Conservation (phyloP, 306 rosid genomes). For the Dalbergia cultrata region DNA sequence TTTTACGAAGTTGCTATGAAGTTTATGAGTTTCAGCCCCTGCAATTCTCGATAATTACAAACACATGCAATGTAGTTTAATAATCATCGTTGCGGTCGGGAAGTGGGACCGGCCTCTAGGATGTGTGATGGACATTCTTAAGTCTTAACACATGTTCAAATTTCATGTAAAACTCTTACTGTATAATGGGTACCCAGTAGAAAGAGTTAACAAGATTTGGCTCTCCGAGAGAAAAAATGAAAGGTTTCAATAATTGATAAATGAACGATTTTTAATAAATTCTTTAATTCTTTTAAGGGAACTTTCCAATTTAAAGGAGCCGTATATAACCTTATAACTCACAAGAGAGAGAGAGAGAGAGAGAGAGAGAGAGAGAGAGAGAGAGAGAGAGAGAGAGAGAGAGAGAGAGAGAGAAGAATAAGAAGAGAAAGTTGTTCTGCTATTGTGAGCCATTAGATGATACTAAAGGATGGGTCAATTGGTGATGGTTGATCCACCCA, state of each 20-base stretch:
- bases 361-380: too few species aligned
- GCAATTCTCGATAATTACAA: slow-evolving; percentile 43
- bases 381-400: too few species aligned
- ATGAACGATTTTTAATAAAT: background rate
- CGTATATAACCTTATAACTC: background rate
- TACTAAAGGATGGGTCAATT: background rate
- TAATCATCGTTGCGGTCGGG: slow-evolving; percentile 62
- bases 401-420: too few species aligned
- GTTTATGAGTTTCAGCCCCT: slow-evolving; percentile 56
- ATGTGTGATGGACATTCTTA: slow-evolving; percentile 62
- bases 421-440: too few species aligned
- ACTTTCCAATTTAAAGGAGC: background rate
- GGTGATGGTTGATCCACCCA: slow-evolving; percentile 34
- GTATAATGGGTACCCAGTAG: background rate
- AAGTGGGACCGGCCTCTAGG: slow-evolving; percentile 52
- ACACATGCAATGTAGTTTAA: slow-evolving; percentile 25
- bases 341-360: background rate
- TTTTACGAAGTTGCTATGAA: background rate
- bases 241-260: background rate
- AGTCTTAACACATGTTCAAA: slow-evolving; percentile 59
- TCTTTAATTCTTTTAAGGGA: background rate
- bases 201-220: background rate
- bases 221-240: background rate
- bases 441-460: background rate
- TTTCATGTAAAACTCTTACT: background rate